Evolutionary conservation across 2,329 filamentous ascomycete species (phyloP).

Genomic region (Xylariomycetidae sp.): DNA sequence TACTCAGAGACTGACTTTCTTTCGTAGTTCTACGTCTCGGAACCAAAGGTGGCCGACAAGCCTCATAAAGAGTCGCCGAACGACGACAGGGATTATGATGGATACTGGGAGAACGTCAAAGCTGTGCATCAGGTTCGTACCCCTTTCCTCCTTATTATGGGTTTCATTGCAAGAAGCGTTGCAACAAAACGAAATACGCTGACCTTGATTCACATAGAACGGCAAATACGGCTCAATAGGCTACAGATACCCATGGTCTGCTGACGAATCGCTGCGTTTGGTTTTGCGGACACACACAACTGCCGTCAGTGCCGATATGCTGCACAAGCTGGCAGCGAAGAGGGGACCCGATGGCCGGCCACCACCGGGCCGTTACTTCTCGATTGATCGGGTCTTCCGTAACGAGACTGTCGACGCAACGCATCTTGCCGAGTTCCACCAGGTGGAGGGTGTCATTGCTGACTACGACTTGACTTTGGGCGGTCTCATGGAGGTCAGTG

Average conservation of each 20-base stretch:
- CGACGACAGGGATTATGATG: conserved; percentile 62
- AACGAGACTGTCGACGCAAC: conserved; percentile 97
- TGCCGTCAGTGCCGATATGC: conserved; percentile 81
- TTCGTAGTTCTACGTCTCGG: conserved; percentile 77
- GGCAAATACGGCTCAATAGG: conserved; percentile 94
- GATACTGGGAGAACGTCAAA: conserved; percentile 84
- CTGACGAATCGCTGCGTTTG: conserved; percentile 77
- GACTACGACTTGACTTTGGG: conserved; percentile 91
- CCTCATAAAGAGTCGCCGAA: conserved; percentile 52
- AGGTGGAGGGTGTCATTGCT: conserved; percentile 96
- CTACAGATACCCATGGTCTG: conserved; percentile 91
- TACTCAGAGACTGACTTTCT: too few relatives aligned
- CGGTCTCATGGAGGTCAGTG: conserved; percentile 67
- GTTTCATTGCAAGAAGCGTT: neutral
- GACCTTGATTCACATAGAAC: conserved; percentile 30
- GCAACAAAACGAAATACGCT: neutral
- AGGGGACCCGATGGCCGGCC: conserved; percentile 63
- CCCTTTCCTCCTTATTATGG: neutral
- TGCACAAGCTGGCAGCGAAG: conserved; percentile 80
- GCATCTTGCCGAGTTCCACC: conserved; percentile 96
- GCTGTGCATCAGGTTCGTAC: conserved; percentile 65
- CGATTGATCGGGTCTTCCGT: conserved; percentile 92
- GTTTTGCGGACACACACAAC: conserved; percentile 97
- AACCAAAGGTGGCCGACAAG: conserved; percentile 70
- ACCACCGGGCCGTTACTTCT: conserved; percentile 85